Evolutionary conservation across 2,329 filamentous ascomycete genomes (phyloP), one percentile per base, ranked within the genome.

Genomic region (Immersiporthe knoxdaviesiana): DNA sequence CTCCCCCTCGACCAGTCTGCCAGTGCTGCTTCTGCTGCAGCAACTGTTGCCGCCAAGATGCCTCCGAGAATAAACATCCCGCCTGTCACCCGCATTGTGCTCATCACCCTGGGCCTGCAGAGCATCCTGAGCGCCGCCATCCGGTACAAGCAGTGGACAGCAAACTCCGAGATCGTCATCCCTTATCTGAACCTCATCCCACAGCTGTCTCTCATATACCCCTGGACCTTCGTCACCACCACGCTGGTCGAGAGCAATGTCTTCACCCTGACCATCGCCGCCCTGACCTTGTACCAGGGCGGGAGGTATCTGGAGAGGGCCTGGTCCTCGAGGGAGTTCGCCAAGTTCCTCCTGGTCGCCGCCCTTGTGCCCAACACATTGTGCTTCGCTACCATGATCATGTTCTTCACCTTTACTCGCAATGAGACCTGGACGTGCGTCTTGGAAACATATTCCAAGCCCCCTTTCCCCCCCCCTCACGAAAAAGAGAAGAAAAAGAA

Each of bases 271-370:
- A 81, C 88, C 35, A 88, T 97, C 68, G 93, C 93, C 62, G 90
- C 86, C 37, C 83, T 90, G 58, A 94, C 94, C 0, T 81, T 98
- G 66, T 97, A 94, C 80, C 93, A 97, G 82, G 95, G 95, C 67
- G 96, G 96, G 12, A 90, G 94, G 75, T 99, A 99, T 79, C 88
- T 99, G 30, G 96, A 99, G 85, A 87, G 96, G 76, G 95, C 96
- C 44, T 99, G 95, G 96, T 94, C 94, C 41, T 95, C 93, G 35
- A 88, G 87, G 68, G 95, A 98, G 79, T 93, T 97, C 78, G 93
- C 90, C 76, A 97, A 97, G 81, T 97, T 97, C 79, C 84, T 97
- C 62, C 82, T 92, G 21, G 85, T 97, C 73, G 87, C 91, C 63
- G 85, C 92, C 18, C 79, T 97, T 76, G 85, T 97, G 67, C 94